Conservation (phyloP, 2,329 filamentous ascomycete genomes). For the Aspergillus glaucus region DNA sequence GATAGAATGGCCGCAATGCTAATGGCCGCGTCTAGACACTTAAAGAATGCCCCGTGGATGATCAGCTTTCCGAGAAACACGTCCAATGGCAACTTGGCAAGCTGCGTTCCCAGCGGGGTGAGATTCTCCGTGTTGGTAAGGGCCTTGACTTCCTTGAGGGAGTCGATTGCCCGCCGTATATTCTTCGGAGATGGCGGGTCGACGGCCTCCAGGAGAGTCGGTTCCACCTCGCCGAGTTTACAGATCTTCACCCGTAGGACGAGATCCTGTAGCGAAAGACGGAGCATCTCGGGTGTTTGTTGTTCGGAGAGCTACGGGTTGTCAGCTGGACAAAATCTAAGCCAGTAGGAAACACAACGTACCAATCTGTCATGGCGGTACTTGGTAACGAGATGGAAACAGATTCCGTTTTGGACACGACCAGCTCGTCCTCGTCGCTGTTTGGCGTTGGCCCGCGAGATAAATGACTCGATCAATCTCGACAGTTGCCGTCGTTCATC, state of each 20-base stretch:
- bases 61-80: constrained; percentile 94
- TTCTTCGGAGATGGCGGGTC: constrained; percentile 90
- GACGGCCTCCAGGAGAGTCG: constrained; percentile 78
- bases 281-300: constrained; percentile 93
- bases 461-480: constrained; percentile 85
- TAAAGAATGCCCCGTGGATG: constrained; percentile 77
- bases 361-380: constrained; percentile 70
- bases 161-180: constrained; percentile 85
- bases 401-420: constrained; percentile 88
- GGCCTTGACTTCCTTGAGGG: constrained; percentile 86
- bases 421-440: constrained; percentile 90
- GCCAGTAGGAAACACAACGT: constrained; percentile 9
- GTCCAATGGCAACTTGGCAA: constrained; percentile 84
- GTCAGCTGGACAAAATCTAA: constrained; percentile 2
- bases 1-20: constrained; percentile 90
- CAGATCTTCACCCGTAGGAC: constrained; percentile 97
- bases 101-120: constrained; percentile 76
- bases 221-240: constrained; percentile 87
- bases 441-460: constrained; percentile 91
- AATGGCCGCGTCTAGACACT: constrained; percentile 83
- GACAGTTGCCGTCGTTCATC: constrained; percentile 90
- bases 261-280: constrained; percentile 86
- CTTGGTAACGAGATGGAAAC: constrained; percentile 93
- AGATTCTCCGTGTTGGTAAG: constrained; percentile 75
- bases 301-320: constrained; percentile 67